These are phyloP conservation scores for Barbarea vulgaris DNA, from an alignment of 345 rosid species.

Conservation along the genomic window DNA sequence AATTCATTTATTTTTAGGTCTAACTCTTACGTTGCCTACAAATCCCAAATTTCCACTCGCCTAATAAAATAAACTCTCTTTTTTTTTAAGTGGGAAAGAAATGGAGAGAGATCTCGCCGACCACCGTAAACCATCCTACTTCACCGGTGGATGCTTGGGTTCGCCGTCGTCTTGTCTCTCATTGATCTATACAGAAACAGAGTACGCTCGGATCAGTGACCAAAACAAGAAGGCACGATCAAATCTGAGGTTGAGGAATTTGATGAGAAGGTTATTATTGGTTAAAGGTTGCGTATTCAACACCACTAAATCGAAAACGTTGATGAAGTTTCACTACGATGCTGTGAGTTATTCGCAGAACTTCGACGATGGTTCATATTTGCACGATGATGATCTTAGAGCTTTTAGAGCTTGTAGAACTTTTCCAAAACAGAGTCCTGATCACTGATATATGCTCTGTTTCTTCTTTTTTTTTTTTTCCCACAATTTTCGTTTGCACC, in stretches of 20 bases:
- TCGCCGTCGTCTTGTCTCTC: conserved; percentile 54
- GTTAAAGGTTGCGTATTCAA: conserved; percentile 42
- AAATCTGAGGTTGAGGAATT: conserved; percentile 48
- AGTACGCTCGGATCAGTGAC: conserved; percentile 51
- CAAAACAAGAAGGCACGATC: conserved; percentile 32
- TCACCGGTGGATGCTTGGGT: conserved; percentile 42
- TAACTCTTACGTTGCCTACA: background rate
- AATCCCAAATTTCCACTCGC: background rate
- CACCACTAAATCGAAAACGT: conserved; percentile 51
- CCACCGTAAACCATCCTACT: conserved; percentile 44
- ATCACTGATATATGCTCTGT: background rate
- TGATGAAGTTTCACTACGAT: conserved; percentile 67
- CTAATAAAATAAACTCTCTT: background rate
- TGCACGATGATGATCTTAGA: conserved; percentile 28
- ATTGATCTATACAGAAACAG: conserved; percentile 48
- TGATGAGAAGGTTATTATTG: conserved; percentile 52
- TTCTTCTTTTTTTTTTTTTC: background rate
- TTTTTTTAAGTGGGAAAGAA: background rate
- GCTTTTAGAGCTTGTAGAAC: conserved; percentile 25
- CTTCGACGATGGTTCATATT: conserved; percentile 63
- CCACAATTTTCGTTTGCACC: background rate
- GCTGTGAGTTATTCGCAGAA: conserved; percentile 80
- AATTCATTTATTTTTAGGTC: background rate
- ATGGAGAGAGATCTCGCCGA: conserved; percentile 53
- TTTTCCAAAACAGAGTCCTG: background rate